Conservation (phyloP, 1,139 yeast genomes). For the Diutina rugosa region DNA sequence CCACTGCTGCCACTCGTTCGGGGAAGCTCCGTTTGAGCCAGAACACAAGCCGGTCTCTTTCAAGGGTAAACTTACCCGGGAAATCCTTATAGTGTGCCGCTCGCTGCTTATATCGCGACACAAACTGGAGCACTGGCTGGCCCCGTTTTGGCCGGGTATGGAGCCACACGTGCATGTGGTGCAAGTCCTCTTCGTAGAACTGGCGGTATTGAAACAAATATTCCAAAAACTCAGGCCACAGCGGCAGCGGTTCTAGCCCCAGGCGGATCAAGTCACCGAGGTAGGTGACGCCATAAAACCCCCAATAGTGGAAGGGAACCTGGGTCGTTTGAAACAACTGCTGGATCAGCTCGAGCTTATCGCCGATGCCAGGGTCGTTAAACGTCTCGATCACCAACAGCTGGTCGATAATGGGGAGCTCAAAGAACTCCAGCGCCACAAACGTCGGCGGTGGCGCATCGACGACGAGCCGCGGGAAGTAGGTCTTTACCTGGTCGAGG, state of each 20-base stretch:
- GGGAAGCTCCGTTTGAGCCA: not conserved
- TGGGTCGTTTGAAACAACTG: not conserved
- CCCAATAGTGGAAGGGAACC: slow-evolving; percentile 1
- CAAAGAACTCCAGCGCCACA: slow-evolving; percentile 1
- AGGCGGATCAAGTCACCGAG: not conserved
- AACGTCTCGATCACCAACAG: not conserved
- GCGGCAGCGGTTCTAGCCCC: not conserved
- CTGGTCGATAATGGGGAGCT: slow-evolving; percentile 1
- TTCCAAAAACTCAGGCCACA: not conserved
- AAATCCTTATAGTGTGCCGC: not conserved
- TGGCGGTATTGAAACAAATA: not conserved
- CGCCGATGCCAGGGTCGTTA: not conserved
- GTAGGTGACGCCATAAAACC: not conserved
- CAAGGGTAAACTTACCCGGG: not conserved
- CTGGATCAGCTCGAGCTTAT: not conserved
- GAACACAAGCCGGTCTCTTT: not conserved
- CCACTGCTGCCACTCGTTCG: not conserved
- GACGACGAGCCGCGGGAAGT: not conserved
- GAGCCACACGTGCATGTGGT: slow-evolving; percentile 2
- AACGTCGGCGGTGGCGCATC: not conserved
- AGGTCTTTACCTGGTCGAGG: not conserved
- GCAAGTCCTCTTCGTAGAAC: slow-evolving; percentile 1
- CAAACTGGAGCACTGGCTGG: not conserved
- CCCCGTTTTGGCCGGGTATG: not conserved
- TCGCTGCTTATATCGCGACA: not conserved